These are phyloP conservation scores for Triticum urartu DNA, from an alignment of 176 grass and related monocot genomes.

Conservation along the genomic window DNA sequence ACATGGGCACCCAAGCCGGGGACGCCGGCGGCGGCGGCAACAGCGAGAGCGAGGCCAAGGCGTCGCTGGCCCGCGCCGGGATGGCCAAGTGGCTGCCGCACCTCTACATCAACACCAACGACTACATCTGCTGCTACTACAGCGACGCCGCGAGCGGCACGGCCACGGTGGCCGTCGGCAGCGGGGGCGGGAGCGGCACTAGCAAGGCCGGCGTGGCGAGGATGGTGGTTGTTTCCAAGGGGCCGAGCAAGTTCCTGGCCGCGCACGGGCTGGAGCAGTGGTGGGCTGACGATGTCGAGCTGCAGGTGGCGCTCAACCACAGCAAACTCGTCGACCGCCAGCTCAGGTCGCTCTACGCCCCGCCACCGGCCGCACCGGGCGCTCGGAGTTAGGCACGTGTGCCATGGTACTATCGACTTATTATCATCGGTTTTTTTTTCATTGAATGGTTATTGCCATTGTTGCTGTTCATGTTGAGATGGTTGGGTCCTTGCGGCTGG, in stretches of 20 bases:
- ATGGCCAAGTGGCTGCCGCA: slow-evolving; percentile 70
- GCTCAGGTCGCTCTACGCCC: slow-evolving; percentile 70
- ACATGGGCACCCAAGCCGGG: slow-evolving; percentile 12
- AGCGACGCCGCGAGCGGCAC: slow-evolving; percentile 44
- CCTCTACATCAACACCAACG: slow-evolving; percentile 86
- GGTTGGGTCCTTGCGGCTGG: neutral
- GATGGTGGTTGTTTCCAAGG: slow-evolving; percentile 68
- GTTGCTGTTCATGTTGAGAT: neutral
- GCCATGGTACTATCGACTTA: neutral
- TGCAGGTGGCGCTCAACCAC: slow-evolving; percentile 66
- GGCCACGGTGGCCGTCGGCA: slow-evolving; percentile 48
- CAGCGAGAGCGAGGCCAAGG: slow-evolving; percentile 17
- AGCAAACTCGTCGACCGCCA: slow-evolving; percentile 77
- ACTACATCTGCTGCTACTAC: slow-evolving; percentile 94
- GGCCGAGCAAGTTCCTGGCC: slow-evolving; percentile 72
- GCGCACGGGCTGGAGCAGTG: slow-evolving; percentile 83
- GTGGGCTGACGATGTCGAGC: slow-evolving; percentile 82
- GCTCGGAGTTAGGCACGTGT: neutral
- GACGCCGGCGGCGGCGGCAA: neutral
- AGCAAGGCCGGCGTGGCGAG: slow-evolving; percentile 30
- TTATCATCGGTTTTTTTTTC: too few relatives aligned
- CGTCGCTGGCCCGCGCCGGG: slow-evolving; percentile 7
- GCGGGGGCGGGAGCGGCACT: neutral
- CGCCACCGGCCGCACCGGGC: slow-evolving; percentile 2
- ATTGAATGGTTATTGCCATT: too few relatives aligned